Conservation (phyloP, 202 grass and related monocot genomes). For the Zoysia matrella region DNA sequence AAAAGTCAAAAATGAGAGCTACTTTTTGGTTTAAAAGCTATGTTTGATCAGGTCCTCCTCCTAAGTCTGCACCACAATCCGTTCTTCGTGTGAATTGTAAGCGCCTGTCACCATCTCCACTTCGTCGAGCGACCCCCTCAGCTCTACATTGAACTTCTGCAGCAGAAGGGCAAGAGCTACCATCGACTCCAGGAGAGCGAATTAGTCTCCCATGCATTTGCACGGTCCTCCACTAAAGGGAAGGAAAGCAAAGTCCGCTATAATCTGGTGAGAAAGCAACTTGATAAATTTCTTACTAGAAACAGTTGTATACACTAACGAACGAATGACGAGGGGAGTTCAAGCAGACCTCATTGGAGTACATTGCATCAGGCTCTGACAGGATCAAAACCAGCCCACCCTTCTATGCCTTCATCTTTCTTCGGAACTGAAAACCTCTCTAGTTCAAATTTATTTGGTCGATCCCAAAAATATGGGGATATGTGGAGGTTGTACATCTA, state of each 20-base stretch:
- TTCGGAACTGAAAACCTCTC: conserved; percentile 85
- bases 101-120: conserved; percentile 92
- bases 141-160: conserved; percentile 75
- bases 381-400: conserved; percentile 95
- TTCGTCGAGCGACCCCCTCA: conserved; percentile 76
- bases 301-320: conserved; percentile 8
- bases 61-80: conserved; percentile 83
- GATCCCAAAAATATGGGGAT: conserved; percentile 90
- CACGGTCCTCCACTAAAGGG: conserved; percentile 89
- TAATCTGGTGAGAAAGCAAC: conserved; percentile 55
- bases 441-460: conserved; percentile 84
- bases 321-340: not conserved
- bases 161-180: conserved; percentile 70
- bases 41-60: conserved; percentile 52
- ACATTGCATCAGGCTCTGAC: conserved; percentile 69
- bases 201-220: conserved; percentile 87
- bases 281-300: conserved; percentile 11
- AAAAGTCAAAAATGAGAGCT: conserved; percentile 43
- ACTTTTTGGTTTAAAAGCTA: conserved; percentile 35
- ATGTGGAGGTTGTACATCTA: conserved; percentile 95
- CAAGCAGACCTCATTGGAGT: conserved; percentile 77
- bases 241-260: conserved; percentile 90
- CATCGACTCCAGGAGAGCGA: conserved; percentile 84
- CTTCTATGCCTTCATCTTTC: conserved; percentile 68
- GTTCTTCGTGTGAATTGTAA: conserved; percentile 85